Evolutionary conservation across 129 eudicot species (phyloP), one percentile per base, ranked within the genome.

Genomic region (Escallonia rubra): DNA sequence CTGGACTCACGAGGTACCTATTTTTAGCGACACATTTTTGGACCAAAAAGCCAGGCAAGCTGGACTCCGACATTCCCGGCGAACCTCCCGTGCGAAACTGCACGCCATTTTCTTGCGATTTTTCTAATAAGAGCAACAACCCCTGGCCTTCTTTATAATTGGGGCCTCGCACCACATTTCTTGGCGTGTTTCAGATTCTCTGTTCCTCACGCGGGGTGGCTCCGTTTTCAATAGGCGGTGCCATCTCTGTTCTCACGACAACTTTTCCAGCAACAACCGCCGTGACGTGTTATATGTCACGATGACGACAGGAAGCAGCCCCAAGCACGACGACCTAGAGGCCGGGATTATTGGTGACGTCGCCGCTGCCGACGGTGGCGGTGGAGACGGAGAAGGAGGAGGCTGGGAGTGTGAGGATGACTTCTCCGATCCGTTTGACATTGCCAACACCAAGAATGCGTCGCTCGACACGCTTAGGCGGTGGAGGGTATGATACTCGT

Each of bases 401-500:
- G 67, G 13, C 13, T 53, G 41, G 59, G 79, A 15, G 8, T 40
- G 65, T n/a, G 83, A 66, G 0, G 79, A 66, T 1, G 78, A 72
- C 0, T 80, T 78, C 64, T 67, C 68, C 6, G 97, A 92, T 68
- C 98, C 98, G 71, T 92, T 92, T 61, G 90, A 80, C 68, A 89
- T 92, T 77, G 83, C 69, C 56, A 84, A 74, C 55, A 92, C 96
- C 57, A 92, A 92, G 46, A 86, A 88, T 67, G 98, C 96, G 0
- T 77, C 98, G 41, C 74, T 71, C 45, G 72, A 82, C 2, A 39
- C 80, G 7, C 98, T 92, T 72, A 78, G 65, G 64, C 87, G 98
- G 12, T 92, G 98, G 98, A 82, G 98, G 95, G 98, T 92, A 82
- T 8, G 68, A 4, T 7, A 7, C 16, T n/a, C 45, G 3, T 10